Evolutionary conservation across 2,329 filamentous ascomycete species (phyloP).

Genomic region (Neocucurbitaria cava): DNA sequence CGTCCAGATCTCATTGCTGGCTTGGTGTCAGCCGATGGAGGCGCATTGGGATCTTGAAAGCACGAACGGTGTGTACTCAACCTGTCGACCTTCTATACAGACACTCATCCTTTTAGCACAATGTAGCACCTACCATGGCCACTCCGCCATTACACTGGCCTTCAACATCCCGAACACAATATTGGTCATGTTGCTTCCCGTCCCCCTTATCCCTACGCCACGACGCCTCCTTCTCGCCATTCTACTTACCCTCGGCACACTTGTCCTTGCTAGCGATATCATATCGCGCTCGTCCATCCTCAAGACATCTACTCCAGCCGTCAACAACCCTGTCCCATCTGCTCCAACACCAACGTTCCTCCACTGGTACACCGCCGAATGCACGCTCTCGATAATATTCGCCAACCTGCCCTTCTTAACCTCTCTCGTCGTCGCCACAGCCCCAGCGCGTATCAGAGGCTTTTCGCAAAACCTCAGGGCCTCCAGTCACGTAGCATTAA

Average conservation of each 20-base stretch:
- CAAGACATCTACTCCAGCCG: neutral
- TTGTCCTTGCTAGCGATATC: slow-evolving; percentile 21
- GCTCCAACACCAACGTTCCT: slow-evolving; percentile 12
- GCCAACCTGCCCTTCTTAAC: slow-evolving; percentile 39
- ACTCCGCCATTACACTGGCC: slow-evolving; percentile 21
- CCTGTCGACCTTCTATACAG: neutral
- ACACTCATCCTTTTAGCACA: slow-evolving; percentile 14
- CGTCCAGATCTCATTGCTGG: slow-evolving; percentile 23
- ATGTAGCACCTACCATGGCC: slow-evolving; percentile 28
- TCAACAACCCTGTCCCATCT: no score
- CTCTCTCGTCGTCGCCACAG: slow-evolving; percentile 26
- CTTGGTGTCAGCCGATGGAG: slow-evolving; percentile 28
- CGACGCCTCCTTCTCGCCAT: slow-evolving; percentile 28
- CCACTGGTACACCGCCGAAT: slow-evolving; percentile 24
- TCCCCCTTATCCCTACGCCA: slow-evolving; percentile 38
- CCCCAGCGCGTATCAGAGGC: slow-evolving; percentile 20
- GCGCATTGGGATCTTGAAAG: slow-evolving; percentile 20
- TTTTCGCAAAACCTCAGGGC: slow-evolving; percentile 16
- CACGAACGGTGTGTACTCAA: slow-evolving; percentile 14
- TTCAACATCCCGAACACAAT: slow-evolving; percentile 25
- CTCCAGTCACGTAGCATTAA: slow-evolving; percentile 16
- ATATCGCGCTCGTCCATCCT: slow-evolving; percentile 24
- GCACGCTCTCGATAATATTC: slow-evolving; percentile 26
- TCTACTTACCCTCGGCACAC: slow-evolving; percentile 25
- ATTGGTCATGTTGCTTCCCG: slow-evolving; percentile 27